Evolutionary conservation across 2,329 filamentous ascomycete genomes (phyloP).

Genomic region (Polytolypa hystricis): DNA sequence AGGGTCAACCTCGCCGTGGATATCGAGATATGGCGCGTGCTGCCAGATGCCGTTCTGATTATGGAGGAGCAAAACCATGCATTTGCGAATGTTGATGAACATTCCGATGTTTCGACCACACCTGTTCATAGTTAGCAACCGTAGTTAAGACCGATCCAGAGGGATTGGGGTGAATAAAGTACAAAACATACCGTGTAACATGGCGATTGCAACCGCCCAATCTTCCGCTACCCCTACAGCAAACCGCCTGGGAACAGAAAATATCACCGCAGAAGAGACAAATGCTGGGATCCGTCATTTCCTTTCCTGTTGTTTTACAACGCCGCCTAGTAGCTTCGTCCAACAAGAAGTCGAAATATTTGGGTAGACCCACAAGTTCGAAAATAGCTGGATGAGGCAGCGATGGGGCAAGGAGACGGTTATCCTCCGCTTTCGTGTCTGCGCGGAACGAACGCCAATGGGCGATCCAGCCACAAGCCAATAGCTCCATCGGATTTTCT

Average conservation of each 20-base stretch:
- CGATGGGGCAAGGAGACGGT: constrained; percentile 30
- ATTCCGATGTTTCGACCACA: constrained; percentile 85
- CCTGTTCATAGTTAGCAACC: constrained; percentile 34
- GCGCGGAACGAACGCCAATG: constrained; percentile 29
- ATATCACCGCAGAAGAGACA: constrained; percentile 96
- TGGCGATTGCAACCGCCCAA: constrained; percentile 87
- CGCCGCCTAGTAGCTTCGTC: constrained; percentile 76
- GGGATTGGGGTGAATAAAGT: not conserved
- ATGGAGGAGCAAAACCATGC: constrained; percentile 80
- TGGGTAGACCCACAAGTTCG: constrained; percentile 83
- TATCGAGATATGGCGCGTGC: constrained; percentile 85
- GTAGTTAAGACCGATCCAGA: constrained; percentile 1
- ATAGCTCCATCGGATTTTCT: constrained; percentile 34
- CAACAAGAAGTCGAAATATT: constrained; percentile 83
- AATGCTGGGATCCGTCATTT: constrained; percentile 78
- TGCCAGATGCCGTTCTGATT: constrained; percentile 71
- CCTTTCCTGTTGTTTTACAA: constrained; percentile 84
- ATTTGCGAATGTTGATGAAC: constrained; percentile 95
- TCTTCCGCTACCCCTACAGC: constrained; percentile 60
- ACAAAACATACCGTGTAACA: constrained; percentile 57
- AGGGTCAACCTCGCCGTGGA: constrained; percentile 91
- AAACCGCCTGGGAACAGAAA: constrained; percentile 87
- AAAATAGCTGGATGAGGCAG: constrained; percentile 82
- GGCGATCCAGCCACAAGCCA: constrained; percentile 61
- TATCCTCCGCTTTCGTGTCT: constrained; percentile 22